Conservation (phyloP, 2,329 filamentous ascomycete genomes). For the Colletotrichum kahawae region DNA sequence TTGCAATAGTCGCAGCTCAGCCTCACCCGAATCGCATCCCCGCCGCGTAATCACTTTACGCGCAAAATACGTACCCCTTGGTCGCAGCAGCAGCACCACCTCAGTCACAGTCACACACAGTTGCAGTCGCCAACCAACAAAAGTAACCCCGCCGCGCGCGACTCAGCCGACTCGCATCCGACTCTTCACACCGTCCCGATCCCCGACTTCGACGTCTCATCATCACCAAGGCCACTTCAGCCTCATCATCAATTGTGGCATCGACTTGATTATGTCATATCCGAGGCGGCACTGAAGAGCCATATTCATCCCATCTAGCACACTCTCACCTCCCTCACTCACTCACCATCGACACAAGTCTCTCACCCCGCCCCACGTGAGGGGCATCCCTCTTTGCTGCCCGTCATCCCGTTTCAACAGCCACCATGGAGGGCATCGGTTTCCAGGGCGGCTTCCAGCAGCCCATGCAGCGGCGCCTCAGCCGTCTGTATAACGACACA, state of each 20-base stretch:
- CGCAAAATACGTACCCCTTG: neutral
- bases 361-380: neutral
- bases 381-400: slow-evolving; percentile 3
- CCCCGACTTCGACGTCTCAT: neutral
- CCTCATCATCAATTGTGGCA: neutral
- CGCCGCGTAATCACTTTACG: slow-evolving; percentile 6
- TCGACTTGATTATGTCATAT: neutral
- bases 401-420: neutral
- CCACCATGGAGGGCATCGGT: slow-evolving; percentile 55
- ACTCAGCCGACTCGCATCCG: slow-evolving; percentile 3
- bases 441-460: slow-evolving; percentile 57
- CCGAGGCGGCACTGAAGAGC: neutral
- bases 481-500: slow-evolving; percentile 79
- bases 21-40: neutral
- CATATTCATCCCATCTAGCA: neutral
- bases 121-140: neutral
- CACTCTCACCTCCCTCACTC: neutral
- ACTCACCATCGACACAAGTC: neutral
- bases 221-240: neutral
- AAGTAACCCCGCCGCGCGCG: neutral
- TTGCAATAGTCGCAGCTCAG: neutral
- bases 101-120: neutral
- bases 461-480: slow-evolving; percentile 67
- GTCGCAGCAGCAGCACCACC: neutral
- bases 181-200: neutral